These are phyloP conservation scores for Brassica balearica DNA, from an alignment of 441 rosid genomes.

Conservation along the genomic window DNA sequence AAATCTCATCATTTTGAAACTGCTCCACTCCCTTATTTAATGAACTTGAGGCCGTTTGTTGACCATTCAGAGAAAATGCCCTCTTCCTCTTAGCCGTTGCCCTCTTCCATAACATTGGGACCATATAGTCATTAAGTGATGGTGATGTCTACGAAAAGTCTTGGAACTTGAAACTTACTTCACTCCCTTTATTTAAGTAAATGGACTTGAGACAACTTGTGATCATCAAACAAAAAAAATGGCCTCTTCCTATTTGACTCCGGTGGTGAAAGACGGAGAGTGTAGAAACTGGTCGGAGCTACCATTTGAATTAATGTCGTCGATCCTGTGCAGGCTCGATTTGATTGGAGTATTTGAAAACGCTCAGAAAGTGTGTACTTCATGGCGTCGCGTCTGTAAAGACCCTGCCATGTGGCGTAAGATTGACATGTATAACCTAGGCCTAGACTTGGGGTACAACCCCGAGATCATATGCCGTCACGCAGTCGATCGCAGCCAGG, in stretches of 20 bases:
- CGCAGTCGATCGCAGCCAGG: no score
- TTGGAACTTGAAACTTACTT: not conserved
- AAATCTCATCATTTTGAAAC: no score
- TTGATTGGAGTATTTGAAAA: not conserved
- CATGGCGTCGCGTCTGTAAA: slow-evolving; percentile 1
- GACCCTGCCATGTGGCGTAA: slow-evolving; percentile 2
- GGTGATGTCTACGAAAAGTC: not conserved
- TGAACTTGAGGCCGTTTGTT: no score
- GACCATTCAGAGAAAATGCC: not conserved
- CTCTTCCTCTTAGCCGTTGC: not conserved
- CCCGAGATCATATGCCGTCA: no score
- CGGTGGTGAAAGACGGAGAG: not conserved
- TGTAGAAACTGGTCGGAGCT: not conserved
- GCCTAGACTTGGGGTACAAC: not conserved
- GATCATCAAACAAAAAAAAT: not conserved
- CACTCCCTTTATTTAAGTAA: not conserved
- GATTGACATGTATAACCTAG: not conserved
- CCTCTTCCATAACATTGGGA: not conserved
- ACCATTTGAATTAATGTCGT: not conserved
- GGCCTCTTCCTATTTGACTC: not conserved
- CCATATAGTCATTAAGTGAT: not conserved
- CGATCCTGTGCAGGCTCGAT: not conserved
- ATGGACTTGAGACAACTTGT: not conserved
- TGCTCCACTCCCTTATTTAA: no score
- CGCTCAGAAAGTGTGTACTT: slow-evolving; percentile 1